Base-by-base conservation (phyloP, 805 yeast genomes). In the Candida anglica region DNA sequence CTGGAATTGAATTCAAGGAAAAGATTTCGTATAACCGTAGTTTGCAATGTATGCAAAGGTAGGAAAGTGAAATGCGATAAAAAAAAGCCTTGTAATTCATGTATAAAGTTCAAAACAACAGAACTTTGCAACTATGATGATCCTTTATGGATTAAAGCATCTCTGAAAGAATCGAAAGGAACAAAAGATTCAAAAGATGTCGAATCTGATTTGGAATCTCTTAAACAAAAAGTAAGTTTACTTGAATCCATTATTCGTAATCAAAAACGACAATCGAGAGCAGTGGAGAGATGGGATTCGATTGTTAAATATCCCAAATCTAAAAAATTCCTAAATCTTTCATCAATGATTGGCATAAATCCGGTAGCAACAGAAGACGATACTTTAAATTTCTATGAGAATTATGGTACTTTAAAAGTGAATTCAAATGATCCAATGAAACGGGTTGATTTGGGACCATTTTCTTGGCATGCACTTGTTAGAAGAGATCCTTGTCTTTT, bases 31-130 rank as follows among this genome's bases (percentile, higher is more conserved):
- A 30, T 30, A 6, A 20, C 27, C 17, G 10, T 30, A 18, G 32
- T 30, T 4, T 30, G 32, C 26, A 30, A 30, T 19, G 32, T 30
- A 7, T 30, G 32, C 22, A 19, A 21, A 15, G 20, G 16, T 16
- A n/a, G 32, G 16, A 30, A 30, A 22, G 32, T 30, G 17, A 30
- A 30, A 22, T 30, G 32, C n/a, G 32, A 30, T 30, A 24, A 25
- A n/a, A 30, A 30, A 21, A 4, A n/a, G 5, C 32, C 32, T 5
- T 30, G 32, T 16, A 30, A 24, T 4, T 30, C 32, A n/a, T 30
- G 32, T 15, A 15, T 19, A 6, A 30, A 30, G 20, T 15, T 19
- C 22, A 30, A 30, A 24, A 20, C 32, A 10, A 15, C 17, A 14
- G 14, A 30, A 11, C 7, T 30, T 5, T 30, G 32, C 27, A 21